phyloP scores from a whole-genome alignment of 441 rosid species.

The Erodium moschatum region DNA sequence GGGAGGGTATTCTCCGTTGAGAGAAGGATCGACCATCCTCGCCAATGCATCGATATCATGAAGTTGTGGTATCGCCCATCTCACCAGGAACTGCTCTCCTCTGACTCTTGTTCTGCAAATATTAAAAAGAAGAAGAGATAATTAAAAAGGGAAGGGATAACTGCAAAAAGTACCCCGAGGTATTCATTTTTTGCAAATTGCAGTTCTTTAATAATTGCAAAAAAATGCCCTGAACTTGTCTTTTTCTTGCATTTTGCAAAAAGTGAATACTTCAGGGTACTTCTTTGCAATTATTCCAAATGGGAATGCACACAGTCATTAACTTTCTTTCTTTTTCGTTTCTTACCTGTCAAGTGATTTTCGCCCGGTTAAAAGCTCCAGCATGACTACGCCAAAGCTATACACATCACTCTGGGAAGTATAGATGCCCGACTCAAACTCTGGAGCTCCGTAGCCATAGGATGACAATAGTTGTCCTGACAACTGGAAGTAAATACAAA shows the following conservation, averaged over 20 bases:
- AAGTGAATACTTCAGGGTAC: no score
- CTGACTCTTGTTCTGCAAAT: slow-evolving; percentile 49
- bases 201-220: no score
- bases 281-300: not conserved
- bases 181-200: no score
- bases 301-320: not conserved
- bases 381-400: slow-evolving; percentile 95
- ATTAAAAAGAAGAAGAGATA: no score
- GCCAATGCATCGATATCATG: slow-evolving; percentile 57
- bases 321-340: not conserved
- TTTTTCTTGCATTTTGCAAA: no score
- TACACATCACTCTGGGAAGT: slow-evolving; percentile 77
- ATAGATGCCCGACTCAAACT: slow-evolving; percentile 80
- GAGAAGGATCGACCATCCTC: slow-evolving; percentile 91
- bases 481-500: slow-evolving; percentile 41
- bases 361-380: slow-evolving; percentile 91
- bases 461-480: slow-evolving; percentile 75
- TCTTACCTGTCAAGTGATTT: slow-evolving; percentile 69
- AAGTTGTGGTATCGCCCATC: slow-evolving; percentile 60
- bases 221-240: no score
- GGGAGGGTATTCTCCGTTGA: slow-evolving; percentile 64
- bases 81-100: slow-evolving; percentile 79
- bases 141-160: no score
- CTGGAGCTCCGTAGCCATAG: slow-evolving; percentile 92
- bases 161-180: no score